Conservation (phyloP, 495 filamentous ascomycete genomes). For the Cercophora newfieldiana region DNA sequence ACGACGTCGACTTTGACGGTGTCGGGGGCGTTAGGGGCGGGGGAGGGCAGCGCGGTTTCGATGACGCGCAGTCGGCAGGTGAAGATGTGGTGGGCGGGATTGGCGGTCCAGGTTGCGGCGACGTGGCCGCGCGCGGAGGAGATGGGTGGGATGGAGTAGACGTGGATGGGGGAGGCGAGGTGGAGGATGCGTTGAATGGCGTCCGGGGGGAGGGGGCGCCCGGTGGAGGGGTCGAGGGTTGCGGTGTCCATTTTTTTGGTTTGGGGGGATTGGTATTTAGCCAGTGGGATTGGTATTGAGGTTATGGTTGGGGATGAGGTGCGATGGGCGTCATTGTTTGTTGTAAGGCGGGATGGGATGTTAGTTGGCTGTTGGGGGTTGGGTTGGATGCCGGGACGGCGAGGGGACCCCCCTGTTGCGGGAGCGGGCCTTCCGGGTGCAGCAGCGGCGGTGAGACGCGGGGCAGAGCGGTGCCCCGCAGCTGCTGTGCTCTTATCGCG, state of each 20-base stretch:
- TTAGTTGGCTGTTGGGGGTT: neutral
- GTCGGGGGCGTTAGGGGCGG: constrained; percentile 41
- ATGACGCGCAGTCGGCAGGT: constrained; percentile 76
- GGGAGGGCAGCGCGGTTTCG: constrained; percentile 61
- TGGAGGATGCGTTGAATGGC: constrained; percentile 80
- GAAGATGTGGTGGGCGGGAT: constrained; percentile 71
- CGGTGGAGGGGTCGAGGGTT: constrained; percentile 59
- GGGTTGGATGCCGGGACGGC: neutral
- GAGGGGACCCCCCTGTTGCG: neutral
- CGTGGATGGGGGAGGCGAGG: constrained; percentile 66
- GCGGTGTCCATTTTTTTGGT: constrained; percentile 40
- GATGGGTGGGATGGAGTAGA: constrained; percentile 76
- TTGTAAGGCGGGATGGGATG: neutral
- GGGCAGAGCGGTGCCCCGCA: neutral
- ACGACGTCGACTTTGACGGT: constrained; percentile 68
- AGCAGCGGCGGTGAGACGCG: neutral
- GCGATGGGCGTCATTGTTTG: neutral
- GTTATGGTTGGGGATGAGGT: constrained; percentile 2
- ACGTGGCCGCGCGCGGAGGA: constrained; percentile 68
- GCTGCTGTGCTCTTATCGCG: constrained; percentile 1
- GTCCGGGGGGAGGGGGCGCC: constrained; percentile 57
- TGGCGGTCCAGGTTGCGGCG: constrained; percentile 74
- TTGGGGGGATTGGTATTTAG: neutral
- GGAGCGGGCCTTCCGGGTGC: neutral
- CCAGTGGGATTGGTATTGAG: neutral